Evolutionary conservation across 2,329 filamentous ascomycete genomes (phyloP), one percentile per base, ranked within the genome.

Genomic region (Trichoderma afroharzianum): DNA sequence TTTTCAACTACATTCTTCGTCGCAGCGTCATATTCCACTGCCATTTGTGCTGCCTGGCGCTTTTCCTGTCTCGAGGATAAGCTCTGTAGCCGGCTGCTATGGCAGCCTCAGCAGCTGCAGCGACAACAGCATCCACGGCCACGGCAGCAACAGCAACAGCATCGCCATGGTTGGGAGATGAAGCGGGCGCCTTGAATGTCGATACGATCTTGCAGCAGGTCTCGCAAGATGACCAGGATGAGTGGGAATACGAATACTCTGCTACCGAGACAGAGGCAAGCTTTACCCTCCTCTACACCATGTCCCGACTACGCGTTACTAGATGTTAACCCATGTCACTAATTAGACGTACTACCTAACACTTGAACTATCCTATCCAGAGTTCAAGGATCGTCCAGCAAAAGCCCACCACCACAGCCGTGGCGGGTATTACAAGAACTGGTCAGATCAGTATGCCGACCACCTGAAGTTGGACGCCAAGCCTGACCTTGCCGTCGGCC

Each of bases 201-300:
- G 77, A 81, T 36, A 76, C 79, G 59, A 64, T 77, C 15, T 36
- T 78, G 32, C 64, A 74, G n/a, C 74, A 78, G 47, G 70, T 78
- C 18, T 71, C 74, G 28, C 72, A 73, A 11, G 82, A 83, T 32
- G 85, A 84, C 6, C 83, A 89, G 72, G 87, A 91, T 63, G 88
- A 90, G 64, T 91, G 88, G 88, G 89, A 91, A 76, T 91, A 91
- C 74, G 89, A 91, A 74, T 91, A 91, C 76, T 91, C 89, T 0
- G 80, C 82, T 3, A 90, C 88, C 0, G 88, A 91, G 76, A 90
- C 85, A 15, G 89, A 91, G 83, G 89, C 88, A 63, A 67, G 32
- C 5, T 18, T 21, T 3, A 21, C 6, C 21, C 5, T 18, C 30
- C 21, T 18, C 6, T 28, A 32, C 32, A 39, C 24, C 32, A 39